Evolutionary conservation across 1,284 basidiomycete genomes (phyloP).

Genomic region (Polyporus tsugae): DNA sequence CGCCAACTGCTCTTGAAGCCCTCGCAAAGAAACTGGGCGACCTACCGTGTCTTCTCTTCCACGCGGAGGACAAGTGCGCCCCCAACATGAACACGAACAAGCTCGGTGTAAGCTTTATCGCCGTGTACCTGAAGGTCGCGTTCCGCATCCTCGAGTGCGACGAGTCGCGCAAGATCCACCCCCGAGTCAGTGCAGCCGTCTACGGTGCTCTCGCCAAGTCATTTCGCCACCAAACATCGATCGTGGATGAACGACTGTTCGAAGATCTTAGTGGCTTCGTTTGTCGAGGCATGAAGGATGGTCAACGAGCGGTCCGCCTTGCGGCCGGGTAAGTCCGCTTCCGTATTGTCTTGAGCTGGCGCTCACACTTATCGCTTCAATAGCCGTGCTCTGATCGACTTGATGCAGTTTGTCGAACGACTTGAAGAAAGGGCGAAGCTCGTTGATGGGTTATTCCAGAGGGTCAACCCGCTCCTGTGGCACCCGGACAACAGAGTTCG

Average conservation of each 20-base stretch:
- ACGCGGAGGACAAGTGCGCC: slow-evolving; percentile 47
- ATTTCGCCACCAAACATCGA: slow-evolving; percentile 56
- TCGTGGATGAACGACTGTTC: slow-evolving; percentile 46
- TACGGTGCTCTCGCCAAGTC: slow-evolving; percentile 54
- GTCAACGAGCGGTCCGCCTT: slow-evolving; percentile 66
- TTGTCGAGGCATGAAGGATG: slow-evolving; percentile 57
- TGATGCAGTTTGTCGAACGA: slow-evolving; percentile 52
- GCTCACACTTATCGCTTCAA: slow-evolving; percentile 14
- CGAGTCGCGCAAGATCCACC: slow-evolving; percentile 50
- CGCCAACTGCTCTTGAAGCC: slow-evolving; percentile 41
- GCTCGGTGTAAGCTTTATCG: slow-evolving; percentile 45
- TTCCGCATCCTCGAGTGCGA: slow-evolving; percentile 56
- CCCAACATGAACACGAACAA: slow-evolving; percentile 27
- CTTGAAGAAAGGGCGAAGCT: slow-evolving; percentile 38
- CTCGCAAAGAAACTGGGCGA: slow-evolving; percentile 47
- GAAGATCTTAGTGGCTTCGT: slow-evolving; percentile 50
- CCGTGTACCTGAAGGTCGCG: slow-evolving; percentile 49
- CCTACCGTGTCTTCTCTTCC: slow-evolving; percentile 54
- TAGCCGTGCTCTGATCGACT: slow-evolving; percentile 58
- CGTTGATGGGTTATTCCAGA: slow-evolving; percentile 57
- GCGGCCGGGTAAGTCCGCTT: slow-evolving; percentile 65
- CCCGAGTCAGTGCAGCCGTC: slow-evolving; percentile 53
- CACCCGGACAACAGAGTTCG: slow-evolving; percentile 54
- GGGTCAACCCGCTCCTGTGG: slow-evolving; percentile 39
- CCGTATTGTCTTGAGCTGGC: slow-evolving; percentile 4